Evolutionary conservation across 2,329 filamentous ascomycete genomes (phyloP).

Genomic region (Tolypocladium endophyticum): DNA sequence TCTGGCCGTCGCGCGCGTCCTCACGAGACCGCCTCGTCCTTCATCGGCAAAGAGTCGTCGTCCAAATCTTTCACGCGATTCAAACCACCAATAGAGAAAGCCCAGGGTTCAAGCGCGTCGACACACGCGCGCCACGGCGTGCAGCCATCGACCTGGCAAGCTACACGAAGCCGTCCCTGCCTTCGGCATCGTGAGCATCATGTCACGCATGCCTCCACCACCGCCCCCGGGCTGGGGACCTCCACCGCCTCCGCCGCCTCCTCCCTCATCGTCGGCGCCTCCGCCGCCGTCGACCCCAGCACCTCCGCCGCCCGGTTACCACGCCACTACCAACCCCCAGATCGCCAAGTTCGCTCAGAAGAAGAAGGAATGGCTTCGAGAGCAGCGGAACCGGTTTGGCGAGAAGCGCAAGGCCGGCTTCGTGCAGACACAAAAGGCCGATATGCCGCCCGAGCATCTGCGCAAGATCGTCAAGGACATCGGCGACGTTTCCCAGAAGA

Average conservation of each 20-base stretch:
- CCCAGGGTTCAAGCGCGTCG: constrained; percentile 16
- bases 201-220: constrained; percentile 45
- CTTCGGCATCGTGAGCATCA: constrained; percentile 22
- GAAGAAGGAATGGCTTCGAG: constrained; percentile 96
- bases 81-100: constrained; percentile 2
- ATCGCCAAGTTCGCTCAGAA: constrained; percentile 94
- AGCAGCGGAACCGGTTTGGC: constrained; percentile 83
- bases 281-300: constrained; percentile 46
- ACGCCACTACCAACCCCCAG: constrained; percentile 69
- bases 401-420: constrained; percentile 97
- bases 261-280: constrained; percentile 44
- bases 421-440: constrained; percentile 94
- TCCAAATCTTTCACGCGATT: background rate
- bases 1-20: constrained; percentile 17
- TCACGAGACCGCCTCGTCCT: constrained; percentile 16
- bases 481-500: constrained; percentile 97
- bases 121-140: constrained; percentile 24
- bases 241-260: constrained; percentile 44
- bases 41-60: constrained; percentile 9
- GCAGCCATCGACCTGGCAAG: constrained; percentile 16
- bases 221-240: constrained; percentile 49
- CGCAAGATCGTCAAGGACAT: constrained; percentile 98
- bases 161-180: constrained; percentile 9
- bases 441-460: constrained; percentile 96
- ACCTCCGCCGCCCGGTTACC: constrained; percentile 79